These are phyloP conservation scores for Colletotrichum echinochloae DNA, from an alignment of 2,329 filamentous ascomycete species.

Conservation along the genomic window DNA sequence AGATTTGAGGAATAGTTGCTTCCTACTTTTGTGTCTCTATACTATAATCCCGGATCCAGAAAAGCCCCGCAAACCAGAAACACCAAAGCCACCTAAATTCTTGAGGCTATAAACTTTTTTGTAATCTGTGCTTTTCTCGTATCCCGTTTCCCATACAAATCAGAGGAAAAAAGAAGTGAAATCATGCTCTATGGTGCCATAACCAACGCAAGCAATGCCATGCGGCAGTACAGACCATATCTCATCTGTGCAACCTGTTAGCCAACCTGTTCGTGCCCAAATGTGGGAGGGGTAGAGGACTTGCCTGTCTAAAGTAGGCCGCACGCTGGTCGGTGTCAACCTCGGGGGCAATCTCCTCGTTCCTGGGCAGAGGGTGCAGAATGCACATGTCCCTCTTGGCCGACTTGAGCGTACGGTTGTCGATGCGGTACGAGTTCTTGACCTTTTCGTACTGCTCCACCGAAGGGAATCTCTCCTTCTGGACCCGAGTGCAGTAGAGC, in stretches of 20 bases:
- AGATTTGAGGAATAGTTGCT: conserved; percentile 39
- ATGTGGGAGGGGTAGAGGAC: conserved; percentile 51
- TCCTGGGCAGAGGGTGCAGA: conserved; percentile 94
- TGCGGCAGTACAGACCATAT: conserved; percentile 97
- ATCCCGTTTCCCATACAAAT: conserved; percentile 12
- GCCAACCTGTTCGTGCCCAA: conserved; percentile 41
- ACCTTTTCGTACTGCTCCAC: conserved; percentile 84
- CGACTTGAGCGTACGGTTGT: conserved; percentile 89
- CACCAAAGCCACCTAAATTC: conserved; percentile 26
- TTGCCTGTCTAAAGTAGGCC: conserved; percentile 98
- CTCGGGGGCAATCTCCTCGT: conserved; percentile 93
- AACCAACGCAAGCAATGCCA: conserved; percentile 95
- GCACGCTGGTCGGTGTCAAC: conserved; percentile 97
- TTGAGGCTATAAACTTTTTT: conserved; percentile 33
- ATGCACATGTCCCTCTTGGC: conserved; percentile 95
- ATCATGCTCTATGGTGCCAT: conserved; percentile 62
- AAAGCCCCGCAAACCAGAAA: conserved; percentile 18
- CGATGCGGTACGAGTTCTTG: conserved; percentile 89
- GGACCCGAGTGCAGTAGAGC: conserved; percentile 95
- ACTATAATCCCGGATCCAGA: conserved; percentile 28
- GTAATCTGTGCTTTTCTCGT: conserved; percentile 27
- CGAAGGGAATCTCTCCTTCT: conserved; percentile 94
- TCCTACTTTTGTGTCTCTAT: conserved; percentile 36
- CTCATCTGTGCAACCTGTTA: conserved; percentile 79
- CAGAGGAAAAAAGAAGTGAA: conserved; percentile 36